These are phyloP conservation scores for Umbellularia californica DNA, from an alignment of 164 flowering plant genomes.

Conservation along the genomic window DNA sequence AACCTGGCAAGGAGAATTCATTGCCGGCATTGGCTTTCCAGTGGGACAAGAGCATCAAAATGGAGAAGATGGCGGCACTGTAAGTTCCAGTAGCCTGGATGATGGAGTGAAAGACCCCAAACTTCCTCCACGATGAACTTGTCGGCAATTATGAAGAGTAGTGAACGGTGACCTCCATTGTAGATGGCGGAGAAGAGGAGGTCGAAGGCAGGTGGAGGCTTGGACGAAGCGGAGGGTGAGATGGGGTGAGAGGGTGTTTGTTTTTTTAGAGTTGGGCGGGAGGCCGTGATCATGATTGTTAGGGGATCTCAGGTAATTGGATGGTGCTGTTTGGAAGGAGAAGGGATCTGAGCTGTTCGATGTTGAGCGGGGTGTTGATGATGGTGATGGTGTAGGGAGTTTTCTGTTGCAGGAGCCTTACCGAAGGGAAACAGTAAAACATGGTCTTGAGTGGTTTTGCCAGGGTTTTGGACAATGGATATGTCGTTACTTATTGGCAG, in stretches of 20 bases:
- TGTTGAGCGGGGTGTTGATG: slow-evolving; percentile 12
- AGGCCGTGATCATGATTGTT: slow-evolving; percentile 9
- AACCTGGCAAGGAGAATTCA: slow-evolving; percentile 11
- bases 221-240: neutral
- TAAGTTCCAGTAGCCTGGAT: slow-evolving; percentile 12
- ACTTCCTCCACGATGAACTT: slow-evolving; percentile 9
- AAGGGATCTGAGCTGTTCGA: neutral
- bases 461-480: no score
- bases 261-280: slow-evolving; percentile 14
- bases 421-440: slow-evolving; percentile 12
- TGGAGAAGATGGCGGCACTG: slow-evolving; percentile 7
- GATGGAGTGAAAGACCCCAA: slow-evolving; percentile 11
- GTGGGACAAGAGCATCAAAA: slow-evolving; percentile 8
- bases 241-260: slow-evolving; percentile 5
- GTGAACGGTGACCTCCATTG: neutral
- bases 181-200: neutral
- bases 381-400: slow-evolving; percentile 8
- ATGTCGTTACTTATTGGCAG: no score
- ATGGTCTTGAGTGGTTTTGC: neutral
- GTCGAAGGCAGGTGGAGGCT: slow-evolving; percentile 8
- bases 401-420: slow-evolving; percentile 2
- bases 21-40: neutral
- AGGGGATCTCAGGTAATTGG: slow-evolving; percentile 9
- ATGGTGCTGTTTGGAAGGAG: neutral
- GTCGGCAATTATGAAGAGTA: slow-evolving; percentile 16